phyloP scores from a whole-genome alignment of 2,329 filamentous ascomycete genomes.

The Sporothrix brunneoviolacea region DNA sequence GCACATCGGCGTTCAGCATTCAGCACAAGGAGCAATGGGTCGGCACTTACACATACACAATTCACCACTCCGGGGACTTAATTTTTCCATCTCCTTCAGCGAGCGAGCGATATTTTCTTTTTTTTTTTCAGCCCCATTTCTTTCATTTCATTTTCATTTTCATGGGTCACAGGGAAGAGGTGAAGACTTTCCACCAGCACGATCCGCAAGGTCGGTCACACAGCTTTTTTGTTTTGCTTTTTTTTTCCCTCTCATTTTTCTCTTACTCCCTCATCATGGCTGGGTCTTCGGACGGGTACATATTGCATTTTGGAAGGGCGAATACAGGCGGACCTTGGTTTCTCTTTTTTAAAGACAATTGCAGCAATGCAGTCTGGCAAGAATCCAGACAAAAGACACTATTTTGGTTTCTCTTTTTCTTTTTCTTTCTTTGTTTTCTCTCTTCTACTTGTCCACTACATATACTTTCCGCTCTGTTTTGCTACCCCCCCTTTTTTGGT shows the following conservation, averaged over 20 bases:
- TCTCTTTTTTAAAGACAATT: constrained; percentile 20
- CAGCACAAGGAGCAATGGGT: constrained; percentile 15
- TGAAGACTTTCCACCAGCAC: constrained; percentile 26
- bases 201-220: constrained; percentile 44
- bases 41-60: constrained; percentile 8
- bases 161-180: constrained; percentile 26
- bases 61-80: constrained; percentile 17
- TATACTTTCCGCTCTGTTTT: constrained; percentile 20
- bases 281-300: constrained; percentile 45
- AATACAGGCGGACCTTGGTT: constrained; percentile 41
- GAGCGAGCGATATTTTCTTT: constrained; percentile 34
- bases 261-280: constrained; percentile 44
- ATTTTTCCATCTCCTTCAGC: constrained; percentile 27
- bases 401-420: constrained; percentile 4
- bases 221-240: constrained; percentile 17
- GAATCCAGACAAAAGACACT: constrained; percentile 11
- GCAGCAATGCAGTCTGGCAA: constrained; percentile 19
- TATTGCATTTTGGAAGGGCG: constrained; percentile 49
- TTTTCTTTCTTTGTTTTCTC: constrained; percentile 8
- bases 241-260: constrained; percentile 9
- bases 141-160: constrained; percentile 32
- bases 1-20: constrained; percentile 28
- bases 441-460: constrained; percentile 7
- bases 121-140: constrained; percentile 15
- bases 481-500: constrained; percentile 23